Base-by-base conservation (phyloP, 2,329 filamentous ascomycete genomes). In the Massarina eburnea region DNA sequence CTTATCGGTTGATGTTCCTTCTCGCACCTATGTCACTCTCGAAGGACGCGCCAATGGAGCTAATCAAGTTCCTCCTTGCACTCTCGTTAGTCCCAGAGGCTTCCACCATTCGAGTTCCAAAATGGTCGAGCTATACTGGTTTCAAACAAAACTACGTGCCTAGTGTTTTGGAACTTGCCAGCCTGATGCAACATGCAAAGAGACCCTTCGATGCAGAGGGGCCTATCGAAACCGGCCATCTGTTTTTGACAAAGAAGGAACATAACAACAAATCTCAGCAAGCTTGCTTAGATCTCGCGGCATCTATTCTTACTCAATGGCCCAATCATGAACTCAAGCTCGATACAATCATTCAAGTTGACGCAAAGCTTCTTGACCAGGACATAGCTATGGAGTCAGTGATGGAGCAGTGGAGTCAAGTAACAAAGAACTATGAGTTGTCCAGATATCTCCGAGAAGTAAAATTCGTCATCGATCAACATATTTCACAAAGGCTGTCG, bases 341-440 rank as follows among this genome's bases (percentile, higher is more conserved):
- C 1, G 49, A 58, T 0, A 52, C 57, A 0, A 58, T 76, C 7
- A 39, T 49, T 2, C 49, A 62, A 1, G 40, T 59, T 2, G 56
- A 69, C 3, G 17, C 42, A 3, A 33, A 33, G 5, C 37, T 72
- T 2, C 21, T 83, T 1, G 36, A 59, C 0, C 46, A 79, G 2
- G 29, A 49, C 0, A 48, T 61, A 9, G 78, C 77, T 3, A 29
- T 80, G 1, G 52, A 66, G 0, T 54, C 59, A 0, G 57, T 83
- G 12, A 50, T 54, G 0, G 70, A 70, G 0, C 74, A 80, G 40
- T 83, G 79, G 79, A 49, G 62, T 4, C 71, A 75, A 0, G 54
- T 80, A 0, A 73, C 68, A n/a, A 66, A 73, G 4, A 83, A 83
- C 35, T 48, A 69, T 8, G 68, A 77, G 21, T 66, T 82, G 1